Percentiles rank a stretch among this genome's conserved stretches.
Conservation (phyloP, 2,329 filamentous ascomycete species). For the Zasmidium citrigriseum region DNA sequence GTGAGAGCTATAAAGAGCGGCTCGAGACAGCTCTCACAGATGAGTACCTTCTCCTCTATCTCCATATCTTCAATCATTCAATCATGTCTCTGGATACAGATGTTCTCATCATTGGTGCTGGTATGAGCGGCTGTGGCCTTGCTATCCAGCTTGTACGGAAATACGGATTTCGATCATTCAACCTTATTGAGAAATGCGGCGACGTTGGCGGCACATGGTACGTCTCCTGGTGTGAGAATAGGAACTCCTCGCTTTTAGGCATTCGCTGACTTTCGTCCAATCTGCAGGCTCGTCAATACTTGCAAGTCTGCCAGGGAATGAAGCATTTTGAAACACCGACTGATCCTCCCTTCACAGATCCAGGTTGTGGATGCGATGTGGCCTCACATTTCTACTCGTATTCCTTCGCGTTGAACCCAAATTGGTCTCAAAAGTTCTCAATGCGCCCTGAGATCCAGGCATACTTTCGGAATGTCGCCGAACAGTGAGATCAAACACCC, state of each 20-base stretch:
- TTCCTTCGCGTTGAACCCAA: conserved; percentile 35
- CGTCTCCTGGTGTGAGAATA: conserved; percentile 20
- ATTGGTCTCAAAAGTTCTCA: conserved; percentile 33
- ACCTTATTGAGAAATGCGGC: conserved; percentile 47
- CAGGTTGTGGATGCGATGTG: conserved; percentile 42
- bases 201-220: conserved; percentile 42
- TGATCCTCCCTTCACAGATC: conserved; percentile 28
- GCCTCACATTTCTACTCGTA: conserved; percentile 36
- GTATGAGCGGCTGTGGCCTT: conserved; percentile 49
- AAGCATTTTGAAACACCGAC: too few relatives aligned
- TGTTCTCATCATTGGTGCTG: conserved; percentile 54
- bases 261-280: neutral
- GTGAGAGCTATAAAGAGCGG: neutral
- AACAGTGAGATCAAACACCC: conserved; percentile 15
- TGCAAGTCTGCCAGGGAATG: too few relatives aligned
- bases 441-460: conserved; percentile 30
- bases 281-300: neutral
- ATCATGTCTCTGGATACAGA: conserved; percentile 45
- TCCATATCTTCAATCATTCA: neutral
- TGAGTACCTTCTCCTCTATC: neutral
- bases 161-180: conserved; percentile 41
- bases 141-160: conserved; percentile 48
- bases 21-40: neutral
- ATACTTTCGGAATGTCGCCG: conserved; percentile 27
- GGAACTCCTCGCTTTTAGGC: neutral